A percentile compares a stretch with the other conserved stretches of the same genome.
phyloP scores from a whole-genome alignment of 2,329 filamentous ascomycete genomes.

The Cladosporium sp. region DNA sequence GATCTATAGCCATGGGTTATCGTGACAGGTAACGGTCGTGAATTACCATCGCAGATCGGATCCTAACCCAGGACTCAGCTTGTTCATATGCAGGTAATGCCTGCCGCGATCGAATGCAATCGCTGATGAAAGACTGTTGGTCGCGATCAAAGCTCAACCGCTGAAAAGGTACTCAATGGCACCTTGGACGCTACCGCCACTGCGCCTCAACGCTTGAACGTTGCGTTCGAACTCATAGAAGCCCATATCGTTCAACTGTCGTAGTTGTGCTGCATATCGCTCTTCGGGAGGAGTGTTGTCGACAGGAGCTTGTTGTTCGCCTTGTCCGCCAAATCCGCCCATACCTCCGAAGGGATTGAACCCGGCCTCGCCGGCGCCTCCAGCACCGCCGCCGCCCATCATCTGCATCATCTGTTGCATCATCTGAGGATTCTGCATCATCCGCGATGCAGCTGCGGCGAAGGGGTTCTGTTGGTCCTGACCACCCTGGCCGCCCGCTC shows the following conservation, averaged over 20 bases:
- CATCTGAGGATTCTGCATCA: constrained; percentile 57
- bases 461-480: constrained; percentile 46
- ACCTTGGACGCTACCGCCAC: constrained; percentile 90
- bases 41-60: no score
- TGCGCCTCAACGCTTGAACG: constrained; percentile 77
- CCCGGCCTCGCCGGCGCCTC: constrained; percentile 23
- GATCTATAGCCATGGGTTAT: not conserved
- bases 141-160: constrained; percentile 9
- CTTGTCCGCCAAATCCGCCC: constrained; percentile 28
- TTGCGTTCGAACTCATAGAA: constrained; percentile 97
- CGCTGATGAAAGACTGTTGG: not conserved
- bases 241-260: constrained; percentile 97
- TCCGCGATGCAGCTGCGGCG: constrained; percentile 39
- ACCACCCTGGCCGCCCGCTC: constrained; percentile 14
- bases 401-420: constrained; percentile 52
- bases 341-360: constrained; percentile 44
- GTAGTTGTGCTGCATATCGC: constrained; percentile 80
- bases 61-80: no score
- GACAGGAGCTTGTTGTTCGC: constrained; percentile 49
- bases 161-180: constrained; percentile 69
- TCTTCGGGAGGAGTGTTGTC: constrained; percentile 93
- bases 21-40: not conserved
- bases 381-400: constrained; percentile 43
- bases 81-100: no score
- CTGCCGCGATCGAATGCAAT: not conserved